These are phyloP conservation scores for Alternaria atra DNA, from an alignment of 2,329 filamentous ascomycete genomes.

Conservation along the genomic window DNA sequence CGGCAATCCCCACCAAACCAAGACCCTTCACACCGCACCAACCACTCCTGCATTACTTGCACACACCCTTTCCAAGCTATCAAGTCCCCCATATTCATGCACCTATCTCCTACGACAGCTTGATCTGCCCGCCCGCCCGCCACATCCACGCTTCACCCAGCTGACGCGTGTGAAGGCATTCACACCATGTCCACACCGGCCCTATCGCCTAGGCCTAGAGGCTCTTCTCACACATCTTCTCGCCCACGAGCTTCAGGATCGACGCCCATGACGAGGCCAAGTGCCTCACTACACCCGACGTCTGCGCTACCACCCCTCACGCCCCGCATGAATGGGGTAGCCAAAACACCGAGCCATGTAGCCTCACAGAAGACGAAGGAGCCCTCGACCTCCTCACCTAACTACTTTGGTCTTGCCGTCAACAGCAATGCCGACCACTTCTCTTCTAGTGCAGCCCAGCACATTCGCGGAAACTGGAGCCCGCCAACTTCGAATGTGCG, in stretches of 20 bases:
- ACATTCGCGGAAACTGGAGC: conserved; percentile 78
- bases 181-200: conserved; percentile 47
- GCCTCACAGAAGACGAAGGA: conserved; percentile 34
- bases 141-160: conserved; percentile 23
- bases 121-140: conserved; percentile 10
- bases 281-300: conserved; percentile 36
- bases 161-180: conserved; percentile 15
- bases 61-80: conserved; percentile 6
- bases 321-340: conserved; percentile 45
- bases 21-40: conserved; percentile 12
- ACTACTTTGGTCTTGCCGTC: conserved; percentile 83
- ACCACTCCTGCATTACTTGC: conserved; percentile 10
- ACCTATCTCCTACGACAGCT: conserved; percentile 26
- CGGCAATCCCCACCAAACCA: conserved; percentile 20
- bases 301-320: conserved; percentile 38
- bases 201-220: conserved; percentile 44
- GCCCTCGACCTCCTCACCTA: conserved; percentile 69
- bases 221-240: conserved; percentile 37
- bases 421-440: conserved; percentile 66
- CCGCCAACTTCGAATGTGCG: conserved; percentile 74
- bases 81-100: conserved; percentile 34
- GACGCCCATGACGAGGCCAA: conserved; percentile 43
- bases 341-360: conserved; percentile 43
- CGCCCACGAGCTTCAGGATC: conserved; percentile 35
- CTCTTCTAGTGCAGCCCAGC: conserved; percentile 66